Evolutionary conservation across 106 monocot species (phyloP), one percentile per base, ranked within the genome.

Genomic region (Apostasia shenzhenica): DNA sequence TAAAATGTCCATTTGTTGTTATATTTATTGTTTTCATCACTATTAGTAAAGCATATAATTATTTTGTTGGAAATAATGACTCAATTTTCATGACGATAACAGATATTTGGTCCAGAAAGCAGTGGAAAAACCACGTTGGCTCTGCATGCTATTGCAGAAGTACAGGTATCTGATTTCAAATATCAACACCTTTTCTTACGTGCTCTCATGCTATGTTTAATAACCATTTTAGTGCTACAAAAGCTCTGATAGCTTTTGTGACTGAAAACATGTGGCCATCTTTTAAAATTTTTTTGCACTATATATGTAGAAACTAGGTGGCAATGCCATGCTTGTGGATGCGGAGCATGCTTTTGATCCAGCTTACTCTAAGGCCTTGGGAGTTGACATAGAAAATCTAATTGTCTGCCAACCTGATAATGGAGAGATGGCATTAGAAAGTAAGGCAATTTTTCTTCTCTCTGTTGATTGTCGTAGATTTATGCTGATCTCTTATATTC

Each of bases 341-440:
- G 95, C 95, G 67, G 95, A 97, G 60, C 92, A 97, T 85, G 92
- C 86, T 66, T 97, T 97, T 81, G 95, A 97, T 84, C 95, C 95
- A 49, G 74, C 95, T 47, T 97, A 97, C 81, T 97, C 95, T 2
- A 92, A 75, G 65, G 86, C 95, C 42, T 72, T 97, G 75, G 95
- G 95, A 51, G 95, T 97, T 44, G 92, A 97, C 63, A 86, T 97
- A 42, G 95, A 97, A 85, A 97, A 92, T 77, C 59, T 97, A 73
- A 97, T 97, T 72, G 95, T 97, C 46, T 97, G 95, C 75, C 95
- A 97, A 59, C 95, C 95, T 59, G 95, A 97, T 82, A 80, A 97
- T 79, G 95, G 95, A 14, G 95, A 97, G 70, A 97, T 97, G 95
- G 95, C 95, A 67, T 73, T 97, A 72, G 95, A 97, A 86, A 84